A percentile compares a stretch with the other conserved stretches of the same genome.
phyloP scores from a whole-genome alignment of 2,329 filamentous ascomycete genomes.

The Emmonsiellopsis sp. region DNA sequence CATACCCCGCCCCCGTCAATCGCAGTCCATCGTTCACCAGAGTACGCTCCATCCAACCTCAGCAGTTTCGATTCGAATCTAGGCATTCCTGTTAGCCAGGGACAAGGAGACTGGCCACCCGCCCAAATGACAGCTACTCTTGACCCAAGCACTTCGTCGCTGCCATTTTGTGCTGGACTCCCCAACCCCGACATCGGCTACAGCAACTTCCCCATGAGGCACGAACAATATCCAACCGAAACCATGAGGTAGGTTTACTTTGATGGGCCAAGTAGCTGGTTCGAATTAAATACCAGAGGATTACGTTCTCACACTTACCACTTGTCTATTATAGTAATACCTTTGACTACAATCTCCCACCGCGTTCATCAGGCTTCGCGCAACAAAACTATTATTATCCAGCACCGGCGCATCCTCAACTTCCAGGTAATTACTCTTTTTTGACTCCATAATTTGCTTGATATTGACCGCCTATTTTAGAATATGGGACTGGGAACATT shows the following conservation, averaged over 20 bases:
- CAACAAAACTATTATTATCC: background rate
- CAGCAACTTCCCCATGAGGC: background rate
- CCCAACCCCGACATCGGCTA: background rate
- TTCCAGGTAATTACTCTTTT: slow-evolving; percentile 5
- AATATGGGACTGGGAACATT: slow-evolving; percentile 2
- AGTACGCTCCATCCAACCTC: slow-evolving; percentile 3
- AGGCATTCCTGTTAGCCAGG: background rate
- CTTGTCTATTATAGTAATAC: background rate
- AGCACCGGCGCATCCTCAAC: background rate
- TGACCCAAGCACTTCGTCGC: background rate
- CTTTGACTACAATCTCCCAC: background rate
- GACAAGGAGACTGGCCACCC: background rate
- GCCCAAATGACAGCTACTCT: slow-evolving; percentile 1
- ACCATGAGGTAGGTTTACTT: slow-evolving; percentile 1
- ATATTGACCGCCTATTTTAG: slow-evolving; percentile 3
- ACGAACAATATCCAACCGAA: background rate
- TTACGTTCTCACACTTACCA: background rate
- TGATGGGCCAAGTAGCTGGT: background rate
- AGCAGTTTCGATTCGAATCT: slow-evolving; percentile 3
- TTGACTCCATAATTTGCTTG: background rate
- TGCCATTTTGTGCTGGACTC: background rate
- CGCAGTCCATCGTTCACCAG: slow-evolving; percentile 4
- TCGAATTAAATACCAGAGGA: background rate
- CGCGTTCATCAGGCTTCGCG: background rate
- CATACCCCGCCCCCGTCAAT: slow-evolving; percentile 7